These are phyloP conservation scores for Jaltomata sinuosa DNA, from an alignment of 257 asterid species.

Conservation along the genomic window DNA sequence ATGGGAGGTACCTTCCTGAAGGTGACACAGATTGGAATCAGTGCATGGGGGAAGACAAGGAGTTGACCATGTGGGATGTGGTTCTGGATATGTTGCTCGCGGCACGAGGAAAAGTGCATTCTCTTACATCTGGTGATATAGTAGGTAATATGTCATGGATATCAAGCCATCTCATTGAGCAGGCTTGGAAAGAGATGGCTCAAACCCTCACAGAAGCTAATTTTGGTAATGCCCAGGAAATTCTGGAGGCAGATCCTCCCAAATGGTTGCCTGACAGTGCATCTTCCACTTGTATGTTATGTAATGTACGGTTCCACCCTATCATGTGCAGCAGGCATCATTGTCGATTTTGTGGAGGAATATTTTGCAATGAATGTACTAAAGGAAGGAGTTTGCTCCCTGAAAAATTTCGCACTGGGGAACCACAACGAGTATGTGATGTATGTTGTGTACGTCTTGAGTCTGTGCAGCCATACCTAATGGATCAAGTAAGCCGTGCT, in stretches of 20 bases:
- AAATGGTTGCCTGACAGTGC: constrained; percentile 97
- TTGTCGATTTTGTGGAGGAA: constrained; percentile 92
- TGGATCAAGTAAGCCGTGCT: constrained; percentile 88
- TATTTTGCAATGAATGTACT: constrained; percentile 82
- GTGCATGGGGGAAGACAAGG: constrained; percentile 52
- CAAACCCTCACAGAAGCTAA: constrained; percentile 79
- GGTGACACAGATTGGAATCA: constrained; percentile 59
- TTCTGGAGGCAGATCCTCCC: constrained; percentile 88
- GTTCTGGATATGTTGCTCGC: constrained; percentile 83
- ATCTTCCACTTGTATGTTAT: constrained; percentile 87
- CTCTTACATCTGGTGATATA: constrained; percentile 72
- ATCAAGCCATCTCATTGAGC: constrained; percentile 67
- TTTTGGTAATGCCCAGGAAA: constrained; percentile 49
- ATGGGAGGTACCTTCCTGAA: constrained; percentile 69
- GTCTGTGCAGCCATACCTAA: constrained; percentile 77
- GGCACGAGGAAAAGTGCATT: constrained; percentile 77
- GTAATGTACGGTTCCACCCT: constrained; percentile 84
- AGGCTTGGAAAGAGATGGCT: constrained; percentile 96
- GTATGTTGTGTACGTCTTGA: constrained; percentile 92
- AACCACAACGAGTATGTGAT: constrained; percentile 93
- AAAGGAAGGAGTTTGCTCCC: constrained; percentile 92
- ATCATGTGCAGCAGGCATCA: constrained; percentile 98
- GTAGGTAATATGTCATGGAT: constrained; percentile 51
- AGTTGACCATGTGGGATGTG: constrained; percentile 98
- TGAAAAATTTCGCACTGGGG: constrained; percentile 53